phyloP scores from a whole-genome alignment of 495 filamentous ascomycete species.

The Pseudomonodictys pantanalensis region DNA sequence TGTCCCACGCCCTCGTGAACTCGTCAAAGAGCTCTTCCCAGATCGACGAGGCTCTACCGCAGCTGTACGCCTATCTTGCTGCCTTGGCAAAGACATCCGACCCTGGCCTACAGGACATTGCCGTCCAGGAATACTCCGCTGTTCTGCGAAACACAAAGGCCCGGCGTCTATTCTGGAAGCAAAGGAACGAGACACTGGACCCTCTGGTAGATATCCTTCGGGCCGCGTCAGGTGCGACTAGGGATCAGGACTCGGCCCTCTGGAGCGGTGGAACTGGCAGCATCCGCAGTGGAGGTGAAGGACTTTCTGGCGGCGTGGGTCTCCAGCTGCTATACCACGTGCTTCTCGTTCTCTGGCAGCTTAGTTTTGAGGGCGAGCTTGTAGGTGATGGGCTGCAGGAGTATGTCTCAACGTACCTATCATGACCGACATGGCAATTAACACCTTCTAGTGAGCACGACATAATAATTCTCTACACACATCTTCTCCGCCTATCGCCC shows the following conservation, averaged over 20 bases:
- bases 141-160: constrained; percentile 72
- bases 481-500: constrained; percentile 83
- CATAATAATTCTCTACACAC: constrained; percentile 83
- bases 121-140: constrained; percentile 84
- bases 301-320: constrained; percentile 76
- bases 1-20: constrained; percentile 63
- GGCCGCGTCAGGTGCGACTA: constrained; percentile 66
- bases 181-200: constrained; percentile 74
- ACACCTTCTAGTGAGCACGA: constrained; percentile 70
- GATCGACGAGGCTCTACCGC: constrained; percentile 76
- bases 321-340: constrained; percentile 94
- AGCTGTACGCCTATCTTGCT: constrained; percentile 84
- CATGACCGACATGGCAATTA: constrained; percentile 27
- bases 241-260: constrained; percentile 65
- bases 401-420: constrained; percentile 47
- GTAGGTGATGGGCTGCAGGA: constrained; percentile 85
- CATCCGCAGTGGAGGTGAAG: constrained; percentile 57
- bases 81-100: constrained; percentile 74
- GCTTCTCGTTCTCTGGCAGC: constrained; percentile 88
- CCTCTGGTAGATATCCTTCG: constrained; percentile 82
- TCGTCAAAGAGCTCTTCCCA: constrained; percentile 52
- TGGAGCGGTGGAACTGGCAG: constrained; percentile 60
- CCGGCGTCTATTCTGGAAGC: constrained; percentile 83
- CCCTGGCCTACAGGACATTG: constrained; percentile 90
- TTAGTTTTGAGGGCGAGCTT: constrained; percentile 82